Evolutionary conservation across 345 rosid genomes (phyloP).

Genomic region (Passiflora organensis): DNA sequence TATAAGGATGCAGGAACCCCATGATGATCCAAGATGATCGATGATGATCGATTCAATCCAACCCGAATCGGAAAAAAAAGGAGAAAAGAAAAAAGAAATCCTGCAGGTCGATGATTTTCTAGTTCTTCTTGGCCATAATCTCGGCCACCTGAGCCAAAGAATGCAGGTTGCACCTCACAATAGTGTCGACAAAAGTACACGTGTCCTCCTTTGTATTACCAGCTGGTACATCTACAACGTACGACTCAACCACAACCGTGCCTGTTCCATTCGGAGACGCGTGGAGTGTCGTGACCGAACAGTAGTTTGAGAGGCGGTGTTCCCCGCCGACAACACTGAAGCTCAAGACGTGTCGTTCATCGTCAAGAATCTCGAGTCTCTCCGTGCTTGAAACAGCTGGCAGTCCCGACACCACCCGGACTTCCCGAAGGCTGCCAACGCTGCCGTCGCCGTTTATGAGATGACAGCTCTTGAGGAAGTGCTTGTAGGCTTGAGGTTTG

Average conservation of each 20-base stretch:
- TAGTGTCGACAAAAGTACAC: slow-evolving; percentile 62
- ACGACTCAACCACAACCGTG: slow-evolving; percentile 76
- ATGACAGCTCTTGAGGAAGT: slow-evolving; percentile 70
- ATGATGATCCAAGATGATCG: neutral
- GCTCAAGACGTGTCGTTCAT: slow-evolving; percentile 67
- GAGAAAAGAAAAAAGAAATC: neutral
- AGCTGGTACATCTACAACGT: slow-evolving; percentile 70
- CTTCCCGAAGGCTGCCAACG: slow-evolving; percentile 68
- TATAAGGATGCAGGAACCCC: neutral
- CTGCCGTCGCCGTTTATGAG: slow-evolving; percentile 66
- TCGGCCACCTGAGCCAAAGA: slow-evolving; percentile 68
- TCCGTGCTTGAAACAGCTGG: slow-evolving; percentile 81
- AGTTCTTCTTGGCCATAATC: slow-evolving; percentile 32
- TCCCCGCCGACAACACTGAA: slow-evolving; percentile 89
- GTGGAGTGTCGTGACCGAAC: slow-evolving; percentile 78
- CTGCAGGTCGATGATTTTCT: neutral
- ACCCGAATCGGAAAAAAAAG: neutral
- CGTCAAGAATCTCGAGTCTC: slow-evolving; percentile 81
- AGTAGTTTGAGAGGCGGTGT: slow-evolving; percentile 72
- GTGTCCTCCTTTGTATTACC: slow-evolving; percentile 87
- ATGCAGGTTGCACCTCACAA: slow-evolving; percentile 81
- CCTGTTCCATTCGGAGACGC: slow-evolving; percentile 28
- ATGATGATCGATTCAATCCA: neutral
- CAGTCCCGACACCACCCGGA: slow-evolving; percentile 76
- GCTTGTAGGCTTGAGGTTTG: slow-evolving; percentile 77